Evolutionary conservation across 192 early-diverging fungal species (phyloP), one percentile per base, ranked within the genome.

Genomic region (Backusella macrospora): DNA sequence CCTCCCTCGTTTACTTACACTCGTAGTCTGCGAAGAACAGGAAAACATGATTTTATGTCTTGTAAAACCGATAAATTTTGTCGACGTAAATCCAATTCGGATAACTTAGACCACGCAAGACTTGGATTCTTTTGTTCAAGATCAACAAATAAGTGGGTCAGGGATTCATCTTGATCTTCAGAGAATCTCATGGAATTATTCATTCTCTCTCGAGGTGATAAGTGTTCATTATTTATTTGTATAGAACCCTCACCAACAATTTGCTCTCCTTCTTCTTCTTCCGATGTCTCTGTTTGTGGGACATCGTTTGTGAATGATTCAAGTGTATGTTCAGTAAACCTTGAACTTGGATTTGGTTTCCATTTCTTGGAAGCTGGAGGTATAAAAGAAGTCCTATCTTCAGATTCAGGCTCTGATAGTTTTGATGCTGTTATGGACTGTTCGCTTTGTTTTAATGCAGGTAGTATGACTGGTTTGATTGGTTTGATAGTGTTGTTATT

Each of bases 201-300:
- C 52, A 59, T 59, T 59, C 52, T 59, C 26, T 59, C 52, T 26
- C 52, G 18, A 59, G 52, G 52, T 6, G 52, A 59, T 29, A 59
- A 21, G 4, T 12, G 52, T 59, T 59, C 21, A 59, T 59, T 59
- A 23, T 59, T 59, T 2, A 21, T 4, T 59, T 59, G 52, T 23
- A 23, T 23, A 13, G 21, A 18, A 59, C 26, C 12, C 52, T 23
- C 52, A 2, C 26, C 52, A n/a, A 12, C 3, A n/a, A 55, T 12
- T 13, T 59, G 52, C 26, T 59, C 13, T 21, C 26, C 52, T 59
- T 59, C 9, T 5, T 59, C 21, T 21, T 8, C 7, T 2, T 21
- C 49, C 13, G 10, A 9, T 12, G 12, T 59, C 0, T 21, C 49
- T 26, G 9, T 12, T 12, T 3, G 23, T 59, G 52, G 26, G 12